phyloP scores from a whole-genome alignment of 257 asterid species.

The Thymus mandschuricus region DNA sequence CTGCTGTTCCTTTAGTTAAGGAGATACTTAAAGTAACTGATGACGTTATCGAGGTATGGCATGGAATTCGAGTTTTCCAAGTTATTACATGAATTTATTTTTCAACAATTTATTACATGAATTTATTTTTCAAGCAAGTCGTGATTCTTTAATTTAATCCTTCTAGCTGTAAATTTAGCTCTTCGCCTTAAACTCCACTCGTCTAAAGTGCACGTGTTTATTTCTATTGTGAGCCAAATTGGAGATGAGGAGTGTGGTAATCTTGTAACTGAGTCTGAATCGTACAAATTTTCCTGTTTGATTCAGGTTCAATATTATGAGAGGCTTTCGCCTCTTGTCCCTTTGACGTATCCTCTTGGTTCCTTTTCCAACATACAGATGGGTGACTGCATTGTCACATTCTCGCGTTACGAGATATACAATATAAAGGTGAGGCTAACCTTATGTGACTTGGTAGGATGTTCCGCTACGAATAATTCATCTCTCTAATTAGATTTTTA shows the following conservation, averaged over 20 bases:
- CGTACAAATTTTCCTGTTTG: conserved; percentile 24
- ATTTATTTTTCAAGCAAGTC: conserved; percentile 12
- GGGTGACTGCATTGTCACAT: conserved; percentile 95
- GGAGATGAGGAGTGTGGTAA: neutral
- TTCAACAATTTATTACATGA: neutral
- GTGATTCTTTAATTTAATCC: neutral
- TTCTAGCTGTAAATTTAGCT: neutral
- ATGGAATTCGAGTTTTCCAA: conserved; percentile 14
- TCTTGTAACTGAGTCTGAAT: conserved; percentile 9
- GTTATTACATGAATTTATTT: conserved; percentile 10
- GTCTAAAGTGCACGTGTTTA: conserved; percentile 6
- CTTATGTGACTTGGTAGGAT: neutral
- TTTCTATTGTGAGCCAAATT: conserved; percentile 15
- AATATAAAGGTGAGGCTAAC: conserved; percentile 61
- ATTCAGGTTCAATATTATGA: conserved; percentile 81
- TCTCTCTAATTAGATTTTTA: neutral
- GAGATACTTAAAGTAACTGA: conserved; percentile 87
- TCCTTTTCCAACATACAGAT: conserved; percentile 64
- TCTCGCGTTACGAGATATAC: conserved; percentile 82
- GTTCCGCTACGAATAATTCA: neutral
- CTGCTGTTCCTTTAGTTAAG: conserved; percentile 84
- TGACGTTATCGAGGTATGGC: conserved; percentile 65
- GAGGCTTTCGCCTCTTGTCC: conserved; percentile 96
- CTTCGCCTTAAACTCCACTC: neutral
- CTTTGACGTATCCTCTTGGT: conserved; percentile 72